phyloP scores from a whole-genome alignment of 371 early-diverging fungal species.

The Conidiobolus incongruus region DNA sequence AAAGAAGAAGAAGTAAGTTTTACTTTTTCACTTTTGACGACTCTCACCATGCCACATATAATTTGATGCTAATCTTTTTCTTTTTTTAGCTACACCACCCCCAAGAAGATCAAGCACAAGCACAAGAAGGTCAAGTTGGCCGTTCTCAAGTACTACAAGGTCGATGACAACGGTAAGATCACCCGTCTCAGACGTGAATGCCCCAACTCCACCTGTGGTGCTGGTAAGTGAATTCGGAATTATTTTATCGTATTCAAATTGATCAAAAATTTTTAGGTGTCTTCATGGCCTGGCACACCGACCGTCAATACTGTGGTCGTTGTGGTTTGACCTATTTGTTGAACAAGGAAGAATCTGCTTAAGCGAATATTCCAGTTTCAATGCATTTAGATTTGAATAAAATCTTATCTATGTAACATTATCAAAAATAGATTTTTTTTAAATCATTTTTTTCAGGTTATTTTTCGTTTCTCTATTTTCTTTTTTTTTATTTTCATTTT shows the following conservation, averaged over 20 bases:
- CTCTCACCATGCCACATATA: constrained; percentile 1
- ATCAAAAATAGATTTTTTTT: too few relatives aligned
- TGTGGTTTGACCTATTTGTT: constrained; percentile 28
- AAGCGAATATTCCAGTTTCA: too few relatives aligned
- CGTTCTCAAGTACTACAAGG: constrained; percentile 95
- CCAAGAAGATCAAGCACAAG: constrained; percentile 99
- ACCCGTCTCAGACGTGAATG: constrained; percentile 94
- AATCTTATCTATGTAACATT: too few relatives aligned
- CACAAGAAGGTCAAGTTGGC: constrained; percentile 94
- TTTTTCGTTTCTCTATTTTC: too few relatives aligned
- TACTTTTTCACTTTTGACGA: constrained; percentile 3
- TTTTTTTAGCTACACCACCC: constrained; percentile 74
- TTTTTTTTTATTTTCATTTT: too few relatives aligned
- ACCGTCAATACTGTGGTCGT: constrained; percentile 85
- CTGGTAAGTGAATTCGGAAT: constrained; percentile 51
- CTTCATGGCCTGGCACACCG: constrained; percentile 93
- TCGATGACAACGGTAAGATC: constrained; percentile 89
- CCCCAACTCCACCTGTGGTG: constrained; percentile 85
- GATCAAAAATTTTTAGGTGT: constrained; percentile 69
- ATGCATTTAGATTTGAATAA: too few relatives aligned
- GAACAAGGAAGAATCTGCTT: constrained; percentile 11
- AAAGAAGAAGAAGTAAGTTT: constrained; percentile 74
- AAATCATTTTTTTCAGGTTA: too few relatives aligned
- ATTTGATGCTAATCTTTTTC: neutral
- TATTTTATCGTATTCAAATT: constrained; percentile 23